Conservation (phyloP, 1,284 basidiomycete species). For the Moesziomyces aphidis region DNA sequence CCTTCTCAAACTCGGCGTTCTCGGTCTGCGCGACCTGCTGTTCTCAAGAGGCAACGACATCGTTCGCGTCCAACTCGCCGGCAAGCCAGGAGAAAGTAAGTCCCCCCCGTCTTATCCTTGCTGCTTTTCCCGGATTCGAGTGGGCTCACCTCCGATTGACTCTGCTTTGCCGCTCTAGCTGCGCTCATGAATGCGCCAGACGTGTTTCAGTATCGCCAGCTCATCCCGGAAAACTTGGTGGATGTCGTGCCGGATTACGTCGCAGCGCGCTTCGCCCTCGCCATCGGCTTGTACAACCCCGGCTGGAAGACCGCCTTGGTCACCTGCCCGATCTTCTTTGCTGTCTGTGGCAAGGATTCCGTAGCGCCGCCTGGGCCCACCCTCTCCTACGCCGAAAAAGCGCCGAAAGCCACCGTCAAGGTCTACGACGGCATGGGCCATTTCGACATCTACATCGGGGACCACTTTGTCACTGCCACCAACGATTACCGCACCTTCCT, state of each 20-base stretch:
- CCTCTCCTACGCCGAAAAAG: slow-evolving; percentile 48
- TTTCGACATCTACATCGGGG: slow-evolving; percentile 58
- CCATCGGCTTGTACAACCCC: slow-evolving; percentile 49
- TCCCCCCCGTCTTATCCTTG: not conserved
- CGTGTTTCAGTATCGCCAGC: slow-evolving; percentile 3
- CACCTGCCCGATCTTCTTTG: slow-evolving; percentile 58
- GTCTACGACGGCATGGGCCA: slow-evolving; percentile 52
- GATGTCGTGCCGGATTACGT: slow-evolving; percentile 20
- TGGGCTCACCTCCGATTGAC: not conserved
- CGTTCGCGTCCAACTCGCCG: slow-evolving; percentile 35
- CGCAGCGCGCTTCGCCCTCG: slow-evolving; percentile 50
- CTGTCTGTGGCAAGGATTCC: slow-evolving; percentile 57
- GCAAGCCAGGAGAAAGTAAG: slow-evolving; percentile 52
- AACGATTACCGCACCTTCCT: slow-evolving; percentile 50
- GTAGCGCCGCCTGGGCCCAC: slow-evolving; percentile 51
- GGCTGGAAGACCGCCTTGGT: slow-evolving; percentile 48
- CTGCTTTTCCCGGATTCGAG: not conserved
- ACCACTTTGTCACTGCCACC: slow-evolving; percentile 47
- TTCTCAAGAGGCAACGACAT: slow-evolving; percentile 31
- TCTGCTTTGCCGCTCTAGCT: slow-evolving; percentile 11
- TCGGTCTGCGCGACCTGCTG: slow-evolving; percentile 38
- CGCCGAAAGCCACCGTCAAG: slow-evolving; percentile 43
- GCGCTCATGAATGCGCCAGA: slow-evolving; percentile 58
- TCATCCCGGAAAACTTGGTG: slow-evolving; percentile 25
- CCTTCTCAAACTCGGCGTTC: slow-evolving; percentile 21